Evolutionary conservation across 768 basidiomycete species (phyloP).

Genomic region (Nidularia sp.): DNA sequence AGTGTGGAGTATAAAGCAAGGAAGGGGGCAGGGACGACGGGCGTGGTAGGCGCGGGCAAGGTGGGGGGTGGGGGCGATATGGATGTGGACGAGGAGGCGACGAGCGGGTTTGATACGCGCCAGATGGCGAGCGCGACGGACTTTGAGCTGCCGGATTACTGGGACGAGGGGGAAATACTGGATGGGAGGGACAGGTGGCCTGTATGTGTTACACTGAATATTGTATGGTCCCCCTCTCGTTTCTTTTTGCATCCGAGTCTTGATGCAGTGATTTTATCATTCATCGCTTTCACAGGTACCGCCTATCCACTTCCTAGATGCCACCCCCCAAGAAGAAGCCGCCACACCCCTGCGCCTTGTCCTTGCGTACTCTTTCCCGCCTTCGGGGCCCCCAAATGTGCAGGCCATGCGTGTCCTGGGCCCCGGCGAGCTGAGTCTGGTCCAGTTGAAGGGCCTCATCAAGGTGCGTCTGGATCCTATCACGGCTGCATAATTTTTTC

Average conservation of each 20-base stretch:
- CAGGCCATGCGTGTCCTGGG: conserved; percentile 68
- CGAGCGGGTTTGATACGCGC: conserved; percentile 60
- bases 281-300: conserved; percentile 37
- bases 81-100: conserved; percentile 49
- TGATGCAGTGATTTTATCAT: neutral
- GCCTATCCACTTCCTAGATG: conserved; percentile 68
- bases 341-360: conserved; percentile 60
- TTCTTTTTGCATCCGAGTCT: neutral
- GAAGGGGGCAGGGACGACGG: conserved; percentile 11
- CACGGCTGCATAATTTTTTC: neutral
- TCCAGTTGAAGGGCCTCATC: conserved; percentile 46
- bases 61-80: conserved; percentile 34
- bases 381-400: conserved; percentile 31
- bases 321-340: conserved; percentile 66
- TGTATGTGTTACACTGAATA: conserved; percentile 71
- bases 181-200: conserved; percentile 68
- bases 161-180: conserved; percentile 77
- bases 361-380: conserved; percentile 59
- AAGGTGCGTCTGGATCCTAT: conserved; percentile 34
- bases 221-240: conserved; percentile 35
- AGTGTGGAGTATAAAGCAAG: conserved; percentile 63
- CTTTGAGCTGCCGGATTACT: conserved; percentile 84
- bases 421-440: conserved; percentile 47
- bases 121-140: conserved; percentile 54
- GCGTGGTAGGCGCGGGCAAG: conserved; percentile 9